Evolutionary conservation across 164 flowering plant species (phyloP), one percentile per base, ranked within the genome.

Genomic region (Vitis labrusca): DNA sequence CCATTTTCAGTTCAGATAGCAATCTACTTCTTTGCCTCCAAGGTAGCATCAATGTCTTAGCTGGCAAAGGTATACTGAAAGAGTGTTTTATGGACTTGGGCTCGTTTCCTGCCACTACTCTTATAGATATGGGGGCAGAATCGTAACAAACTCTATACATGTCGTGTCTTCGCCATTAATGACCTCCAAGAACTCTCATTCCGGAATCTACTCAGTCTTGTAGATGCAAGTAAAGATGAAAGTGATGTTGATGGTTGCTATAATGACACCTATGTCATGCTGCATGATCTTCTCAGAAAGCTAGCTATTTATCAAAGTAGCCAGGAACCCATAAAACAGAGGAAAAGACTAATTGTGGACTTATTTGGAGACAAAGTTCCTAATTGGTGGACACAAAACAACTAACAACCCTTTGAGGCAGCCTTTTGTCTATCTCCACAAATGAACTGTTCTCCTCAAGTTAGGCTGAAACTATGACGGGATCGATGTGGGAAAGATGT

Each of bases 51-150:
- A 71, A 84, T 50, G 73, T 47, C 59, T 65, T 79, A 64, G 79
- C 77, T 19, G 29, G 53, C 2, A 59, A 12, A 27, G 15, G 30
- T 9, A 60, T 27, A 50, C 10, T 67, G 44, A 78, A 71, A 59
- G 74, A 84, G 47, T 80, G 83, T 59, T 87, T 76, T 71, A 37
- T 85, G 60, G 90, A 89, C 71, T 70, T 87, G 17, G 84, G 82
- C 50, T 78, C 79, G 51, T 87, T 87, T 69, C 90, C 82, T 48
- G 77, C 75, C 9, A 58, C 81, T 37, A 73, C 82, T 59, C 87
- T 89, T 44, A 68, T 84, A 51, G 84, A 84, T 68, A 78, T 87
- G 77, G 85, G 89, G 87, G 74, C 70, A 7, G 85, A 81, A 68
- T 13, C 71, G 27, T 75, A 82, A 82, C 58, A 66, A 63, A 2